phyloP scores from a whole-genome alignment of 2,329 filamentous ascomycete species.

The Teratosphaeriaceae sp. region DNA sequence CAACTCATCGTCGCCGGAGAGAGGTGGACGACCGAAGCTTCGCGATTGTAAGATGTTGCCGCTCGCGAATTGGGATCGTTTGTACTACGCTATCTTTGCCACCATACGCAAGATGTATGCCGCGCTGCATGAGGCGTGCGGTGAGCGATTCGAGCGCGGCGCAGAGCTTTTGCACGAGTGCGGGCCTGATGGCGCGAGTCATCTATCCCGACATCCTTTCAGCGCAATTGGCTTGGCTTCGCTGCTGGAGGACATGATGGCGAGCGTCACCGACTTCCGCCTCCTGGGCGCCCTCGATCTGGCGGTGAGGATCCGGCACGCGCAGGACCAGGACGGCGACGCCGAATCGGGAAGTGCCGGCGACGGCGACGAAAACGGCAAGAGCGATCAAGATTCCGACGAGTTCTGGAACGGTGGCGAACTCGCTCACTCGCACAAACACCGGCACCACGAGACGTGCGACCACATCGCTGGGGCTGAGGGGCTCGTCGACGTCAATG shows the following conservation, averaged over 20 bases:
- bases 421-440: no score
- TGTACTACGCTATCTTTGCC: constrained; percentile 16
- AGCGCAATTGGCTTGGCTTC: constrained; percentile 12
- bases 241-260: constrained; percentile 18
- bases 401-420: constrained; percentile 1
- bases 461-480: neutral
- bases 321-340: neutral
- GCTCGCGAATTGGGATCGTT: constrained; percentile 12
- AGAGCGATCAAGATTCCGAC: neutral
- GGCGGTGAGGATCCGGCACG: constrained; percentile 10
- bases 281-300: constrained; percentile 15
- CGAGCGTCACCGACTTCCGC: constrained; percentile 10
- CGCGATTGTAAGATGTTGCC: constrained; percentile 3
- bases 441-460: neutral
- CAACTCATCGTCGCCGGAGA: neutral
- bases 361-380: neutral
- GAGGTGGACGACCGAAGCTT: neutral
- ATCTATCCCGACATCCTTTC: constrained; percentile 4
- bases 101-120: constrained; percentile 15
- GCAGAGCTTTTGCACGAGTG: constrained; percentile 11
- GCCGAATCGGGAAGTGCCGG: neutral
- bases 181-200: constrained; percentile 7
- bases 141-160: constrained; percentile 9
- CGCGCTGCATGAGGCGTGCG: constrained; percentile 11
- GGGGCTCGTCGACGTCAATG: neutral